Base-by-base conservation (phyloP, 352 stramenopile species). In the Pythium phragmitis region DNA sequence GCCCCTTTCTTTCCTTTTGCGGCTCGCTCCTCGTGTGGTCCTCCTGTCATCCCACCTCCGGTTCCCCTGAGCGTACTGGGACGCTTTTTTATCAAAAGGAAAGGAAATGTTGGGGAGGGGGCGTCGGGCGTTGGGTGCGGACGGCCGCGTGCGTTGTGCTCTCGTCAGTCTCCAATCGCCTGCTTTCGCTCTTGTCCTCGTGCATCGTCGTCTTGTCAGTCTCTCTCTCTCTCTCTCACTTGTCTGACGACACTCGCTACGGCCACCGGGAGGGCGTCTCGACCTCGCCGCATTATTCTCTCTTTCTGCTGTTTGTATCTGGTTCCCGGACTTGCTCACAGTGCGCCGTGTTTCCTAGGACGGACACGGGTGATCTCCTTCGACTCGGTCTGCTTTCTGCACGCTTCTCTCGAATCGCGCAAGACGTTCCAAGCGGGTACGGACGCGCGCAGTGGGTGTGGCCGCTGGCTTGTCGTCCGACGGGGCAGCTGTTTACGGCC, bases 21-120 rank as follows among this genome's bases (percentile, higher is more conserved):
- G 34, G 34, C 34, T 39, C 34, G 11, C 34, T 14, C 34, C 11
- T 39, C 34, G 52, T 28, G 36, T 62, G 34, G 3, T 39, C 11
- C 11, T 39, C 7, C 34, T 9, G 2, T 13, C 34, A 9, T 39
- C 7, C 11, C 34, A 39, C 34, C 7, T 39, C 7, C 34, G 7
- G 34, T 39, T 9, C 26, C 30, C 54, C 48, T 68, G 65, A 56
- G 42, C 45, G 60, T 56, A 33, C 54, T 65, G 53, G 56, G n/a
- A 28, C 16, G 12, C 3, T 58, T 45, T 37, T 43, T 16, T 62
- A 16, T 1, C 19, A 60, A 79, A 86, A 87, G 81, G 78, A 79
- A 87, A 65, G 76, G 78, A 88, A 89, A 89, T 89, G 76, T 50
- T 67, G 80, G 73, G 80, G 80, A 88, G 79, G 68, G 54, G 82